A percentile compares a stretch with the other conserved stretches of the same genome.
phyloP scores from a whole-genome alignment of 176 grass and related monocot genomes.

The Triticum urartu region DNA sequence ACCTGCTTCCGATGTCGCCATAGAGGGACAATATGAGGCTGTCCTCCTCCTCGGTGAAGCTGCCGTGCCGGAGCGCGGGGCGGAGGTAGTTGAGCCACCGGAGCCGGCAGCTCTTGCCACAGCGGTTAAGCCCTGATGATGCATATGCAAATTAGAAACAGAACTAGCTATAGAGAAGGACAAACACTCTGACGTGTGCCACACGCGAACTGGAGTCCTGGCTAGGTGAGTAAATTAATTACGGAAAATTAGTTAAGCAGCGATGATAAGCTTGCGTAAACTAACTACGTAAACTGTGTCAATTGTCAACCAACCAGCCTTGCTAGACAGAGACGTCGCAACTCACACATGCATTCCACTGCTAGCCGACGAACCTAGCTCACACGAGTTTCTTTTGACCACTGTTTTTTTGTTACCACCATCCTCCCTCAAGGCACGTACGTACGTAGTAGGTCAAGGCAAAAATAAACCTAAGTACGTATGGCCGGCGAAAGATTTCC shows the following conservation, averaged over 20 bases:
- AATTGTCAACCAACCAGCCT: not conserved
- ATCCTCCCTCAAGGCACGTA: conserved; percentile 1
- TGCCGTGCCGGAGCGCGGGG: conserved; percentile 54
- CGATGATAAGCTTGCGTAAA: too few species aligned
- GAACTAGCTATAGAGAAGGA: not conserved
- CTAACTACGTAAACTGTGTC: not conserved
- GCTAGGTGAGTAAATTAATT: too few species aligned
- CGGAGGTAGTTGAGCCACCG: conserved; percentile 63
- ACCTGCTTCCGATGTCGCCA: conserved; percentile 51
- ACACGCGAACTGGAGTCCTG: not conserved
- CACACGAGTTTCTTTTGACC: not conserved
- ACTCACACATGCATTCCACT: not conserved
- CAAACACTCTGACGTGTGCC: not conserved
- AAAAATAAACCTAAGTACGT: not conserved
- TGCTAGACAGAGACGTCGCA: not conserved
- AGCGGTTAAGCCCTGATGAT: conserved; percentile 45
- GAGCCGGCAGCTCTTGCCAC: conserved; percentile 62
- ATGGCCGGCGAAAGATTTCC: not conserved
- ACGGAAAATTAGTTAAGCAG: too few species aligned
- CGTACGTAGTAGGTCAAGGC: not conserved
- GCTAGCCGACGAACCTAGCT: not conserved
- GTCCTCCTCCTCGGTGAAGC: conserved; percentile 53
- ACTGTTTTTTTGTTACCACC: not conserved
- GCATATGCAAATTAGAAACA: not conserved
- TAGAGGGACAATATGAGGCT: conserved; percentile 49